These are phyloP conservation scores for Kokia cookei DNA, from an alignment of 441 rosid species.

Conservation along the genomic window DNA sequence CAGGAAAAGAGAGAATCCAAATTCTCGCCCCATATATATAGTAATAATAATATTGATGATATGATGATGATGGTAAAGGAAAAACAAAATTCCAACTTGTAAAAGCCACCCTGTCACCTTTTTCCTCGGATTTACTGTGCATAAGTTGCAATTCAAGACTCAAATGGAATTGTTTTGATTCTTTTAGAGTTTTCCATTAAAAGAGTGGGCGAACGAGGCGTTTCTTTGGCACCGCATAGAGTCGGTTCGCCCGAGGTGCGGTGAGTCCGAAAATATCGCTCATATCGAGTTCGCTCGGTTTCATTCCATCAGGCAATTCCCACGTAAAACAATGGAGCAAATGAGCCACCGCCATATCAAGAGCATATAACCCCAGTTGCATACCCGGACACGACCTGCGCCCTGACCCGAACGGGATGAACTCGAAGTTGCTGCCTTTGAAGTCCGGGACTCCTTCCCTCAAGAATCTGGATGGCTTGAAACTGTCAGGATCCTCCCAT, in stretches of 20 bases:
- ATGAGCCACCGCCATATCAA: conserved; percentile 73
- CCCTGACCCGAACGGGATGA: conserved; percentile 96
- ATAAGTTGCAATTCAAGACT: neutral
- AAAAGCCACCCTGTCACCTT: neutral
- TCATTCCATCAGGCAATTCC: conserved; percentile 93
- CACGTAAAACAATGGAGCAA: conserved; percentile 81
- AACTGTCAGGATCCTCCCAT: conserved; percentile 75
- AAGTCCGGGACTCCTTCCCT: conserved; percentile 60
- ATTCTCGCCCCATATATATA: neutral
- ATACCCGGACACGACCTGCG: conserved; percentile 98
- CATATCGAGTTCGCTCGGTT: conserved; percentile 83
- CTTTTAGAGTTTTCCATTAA: neutral
- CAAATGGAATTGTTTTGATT: neutral
- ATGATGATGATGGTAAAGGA: neutral
- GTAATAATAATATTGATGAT: neutral
- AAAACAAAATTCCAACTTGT: neutral
- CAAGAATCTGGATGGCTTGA: conserved; percentile 75
- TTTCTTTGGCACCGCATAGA: conserved; percentile 57
- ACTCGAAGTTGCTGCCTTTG: conserved; percentile 80
- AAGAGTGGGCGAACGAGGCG: conserved; percentile 42
- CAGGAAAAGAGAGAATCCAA: neutral
- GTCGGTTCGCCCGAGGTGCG: conserved; percentile 73
- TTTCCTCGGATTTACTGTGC: neutral
- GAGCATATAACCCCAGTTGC: conserved; percentile 85
- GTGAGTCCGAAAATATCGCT: conserved; percentile 85